phyloP scores from a whole-genome alignment of 176 grass and related monocot species.

The Zea mays region DNA sequence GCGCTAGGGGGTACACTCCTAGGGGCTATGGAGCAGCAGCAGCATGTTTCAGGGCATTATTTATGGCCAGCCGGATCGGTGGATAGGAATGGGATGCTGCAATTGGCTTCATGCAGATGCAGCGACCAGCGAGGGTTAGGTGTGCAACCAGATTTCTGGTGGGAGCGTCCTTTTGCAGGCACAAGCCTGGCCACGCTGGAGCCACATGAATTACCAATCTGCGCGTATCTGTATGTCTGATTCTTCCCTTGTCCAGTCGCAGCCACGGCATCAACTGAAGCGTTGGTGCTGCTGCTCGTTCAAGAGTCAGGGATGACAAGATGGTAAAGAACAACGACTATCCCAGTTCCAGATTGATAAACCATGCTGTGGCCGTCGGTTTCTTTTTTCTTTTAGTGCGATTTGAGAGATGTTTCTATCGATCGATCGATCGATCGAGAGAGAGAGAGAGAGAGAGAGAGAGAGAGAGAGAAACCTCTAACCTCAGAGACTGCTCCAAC shows the following conservation, averaged over 20 bases:
- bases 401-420: too few species aligned
- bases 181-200: neutral
- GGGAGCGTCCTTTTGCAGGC: neutral
- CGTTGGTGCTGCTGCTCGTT: neutral
- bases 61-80: too few species aligned
- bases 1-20: too few species aligned
- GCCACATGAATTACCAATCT: neutral
- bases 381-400: too few species aligned
- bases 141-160: conserved; percentile 43
- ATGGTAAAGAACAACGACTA: neutral
- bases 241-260: neutral
- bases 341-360: neutral
- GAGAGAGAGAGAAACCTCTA: too few species aligned
- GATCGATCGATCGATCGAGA: too few species aligned
- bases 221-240: neutral
- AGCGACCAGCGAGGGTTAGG: neutral
- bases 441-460: too few species aligned
- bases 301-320: neutral
- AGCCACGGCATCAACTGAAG: neutral
- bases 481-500: too few species aligned
- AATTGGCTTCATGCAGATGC: too few species aligned
- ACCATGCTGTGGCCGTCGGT: too few species aligned
- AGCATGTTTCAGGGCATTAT: neutral
- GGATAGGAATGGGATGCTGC: too few species aligned
- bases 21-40: neutral